Base-by-base conservation (phyloP, 352 stramenopile species). In the Peronospora belbahrii region DNA sequence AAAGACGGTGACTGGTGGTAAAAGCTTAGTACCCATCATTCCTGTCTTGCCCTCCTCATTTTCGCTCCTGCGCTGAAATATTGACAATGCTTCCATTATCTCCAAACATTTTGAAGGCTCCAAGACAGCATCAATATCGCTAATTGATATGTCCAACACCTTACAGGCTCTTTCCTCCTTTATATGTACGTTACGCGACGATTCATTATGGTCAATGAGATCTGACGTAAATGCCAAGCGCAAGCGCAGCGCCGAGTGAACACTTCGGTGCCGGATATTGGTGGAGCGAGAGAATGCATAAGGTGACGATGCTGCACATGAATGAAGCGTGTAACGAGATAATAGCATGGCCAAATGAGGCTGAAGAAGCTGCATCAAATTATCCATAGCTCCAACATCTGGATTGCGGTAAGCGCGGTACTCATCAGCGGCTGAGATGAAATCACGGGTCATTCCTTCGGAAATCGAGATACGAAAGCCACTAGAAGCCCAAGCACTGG, bases 241-340 rank as follows among this genome's bases (percentile, higher is more conserved):
- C 39, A 86, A 52, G 2, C 77, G 70, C 35, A 88, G n/a, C 8
- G 77, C 74, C 11, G 74, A 88, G 52, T 86, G 67, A 27, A 70
- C 59, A 33, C 77, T 85, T 50, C 77, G 59, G 20, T 70, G 52
- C 19, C 56, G 60, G 35, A 77, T 52, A 45, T 68, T 63, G 11
- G 33, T 47, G 19, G 30, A 52, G 13, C 10, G 25, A 50, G 43
- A 55, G 6, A 48, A 65, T 33, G 31, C 20, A 15, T 45, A 32
- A 7, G 62, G 32, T 23, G 49, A 70, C 19, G 60, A 47, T 11
- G 54, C 64, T 33, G 49, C 48, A 33, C 70, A 82, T 3, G 54
- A 65, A 51, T 82, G 70, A 19, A 71, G 46, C 4, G 53, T 42
- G 15, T 67, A 62, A 4, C 62, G 53, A 33, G 42, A 56, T 41